These are phyloP conservation scores for Pleurotus salmoneostramineus DNA, from an alignment of 768 basidiomycete species.

Conservation along the genomic window DNA sequence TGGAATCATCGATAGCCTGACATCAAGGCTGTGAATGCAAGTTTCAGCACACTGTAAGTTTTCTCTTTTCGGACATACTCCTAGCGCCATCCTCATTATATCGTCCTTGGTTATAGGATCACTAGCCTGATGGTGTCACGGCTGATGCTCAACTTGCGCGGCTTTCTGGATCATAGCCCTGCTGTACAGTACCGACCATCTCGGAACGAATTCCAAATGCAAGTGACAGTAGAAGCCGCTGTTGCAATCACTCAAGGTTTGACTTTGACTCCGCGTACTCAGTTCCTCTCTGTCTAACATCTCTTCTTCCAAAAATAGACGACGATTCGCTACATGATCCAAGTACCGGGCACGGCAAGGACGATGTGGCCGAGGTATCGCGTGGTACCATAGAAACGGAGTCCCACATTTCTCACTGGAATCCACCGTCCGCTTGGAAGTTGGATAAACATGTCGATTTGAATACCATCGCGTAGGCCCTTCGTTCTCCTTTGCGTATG, in stretches of 20 bases:
- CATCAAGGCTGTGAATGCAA: conserved; percentile 32
- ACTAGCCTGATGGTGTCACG: conserved; percentile 34
- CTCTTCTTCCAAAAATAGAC: background rate
- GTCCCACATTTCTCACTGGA: background rate
- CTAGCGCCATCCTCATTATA: background rate
- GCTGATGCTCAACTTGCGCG: conserved; percentile 29
- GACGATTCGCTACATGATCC: background rate
- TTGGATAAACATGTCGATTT: background rate
- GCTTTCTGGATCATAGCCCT: background rate
- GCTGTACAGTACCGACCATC: background rate
- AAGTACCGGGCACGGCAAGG: background rate
- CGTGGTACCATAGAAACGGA: background rate
- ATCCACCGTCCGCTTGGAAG: background rate
- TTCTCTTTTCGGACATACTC: background rate
- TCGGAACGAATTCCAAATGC: conserved; percentile 1
- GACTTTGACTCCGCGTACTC: background rate
- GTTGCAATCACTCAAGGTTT: background rate
- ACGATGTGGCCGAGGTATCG: background rate
- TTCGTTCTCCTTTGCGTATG: background rate
- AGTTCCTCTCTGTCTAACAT: no score
- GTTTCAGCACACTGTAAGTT: conserved; percentile 32
- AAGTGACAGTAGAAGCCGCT: background rate
- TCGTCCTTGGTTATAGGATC: background rate
- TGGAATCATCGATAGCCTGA: conserved; percentile 21
- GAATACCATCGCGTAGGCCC: background rate